Base-by-base conservation (phyloP, 441 rosid genomes). In the Sinapis alba region DNA sequence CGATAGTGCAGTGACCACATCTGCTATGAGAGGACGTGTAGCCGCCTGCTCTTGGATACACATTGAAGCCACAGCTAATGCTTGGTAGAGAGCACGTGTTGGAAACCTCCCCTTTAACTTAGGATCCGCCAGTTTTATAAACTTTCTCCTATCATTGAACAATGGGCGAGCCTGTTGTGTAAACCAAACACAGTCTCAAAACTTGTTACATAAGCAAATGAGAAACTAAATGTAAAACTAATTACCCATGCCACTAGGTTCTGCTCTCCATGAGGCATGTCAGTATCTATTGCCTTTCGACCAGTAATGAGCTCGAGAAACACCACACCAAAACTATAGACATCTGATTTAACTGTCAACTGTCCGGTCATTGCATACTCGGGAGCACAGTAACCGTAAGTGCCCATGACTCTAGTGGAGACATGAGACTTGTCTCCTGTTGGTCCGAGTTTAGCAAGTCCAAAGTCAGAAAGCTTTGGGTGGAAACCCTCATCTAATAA, bases 351-450 rank as follows among this genome's bases (percentile, higher is more conserved):
- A 21, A 96, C 95, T 0, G 99, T 96, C 71, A 96, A 79, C 57
- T 96, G 99, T 61, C 99, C 99, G 0, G 99, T 95, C 99, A 95
- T 93, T 74, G 99, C 99, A 51, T 95, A 95, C 78, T 95, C 99
- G 2, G 99, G 99, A 76, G 98, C 99, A 83, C 99, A 96, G 69
- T 96, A 96, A 36, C 99, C 98, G 66, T 94, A 94, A 30, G 99
- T 94, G 30, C 99, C 99, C 99, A 94, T 94, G 65, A 94, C 98
- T 77, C 99, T 83, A 64, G 99, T 94, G 61, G 99, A 96, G 79
- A 96, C 98, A 75, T 93, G 98, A 9, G 99, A 93, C 72, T 96
- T 89, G 82, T 96, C 99, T 62, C 97, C 99, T 2, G 87, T 87
- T 36, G 99, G 99, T 57, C 99, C 99, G 7, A 93, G 96, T 85